Evolutionary conservation across 371 early-diverging fungal genomes (phyloP).

Genomic region (Mortierella sp.): DNA sequence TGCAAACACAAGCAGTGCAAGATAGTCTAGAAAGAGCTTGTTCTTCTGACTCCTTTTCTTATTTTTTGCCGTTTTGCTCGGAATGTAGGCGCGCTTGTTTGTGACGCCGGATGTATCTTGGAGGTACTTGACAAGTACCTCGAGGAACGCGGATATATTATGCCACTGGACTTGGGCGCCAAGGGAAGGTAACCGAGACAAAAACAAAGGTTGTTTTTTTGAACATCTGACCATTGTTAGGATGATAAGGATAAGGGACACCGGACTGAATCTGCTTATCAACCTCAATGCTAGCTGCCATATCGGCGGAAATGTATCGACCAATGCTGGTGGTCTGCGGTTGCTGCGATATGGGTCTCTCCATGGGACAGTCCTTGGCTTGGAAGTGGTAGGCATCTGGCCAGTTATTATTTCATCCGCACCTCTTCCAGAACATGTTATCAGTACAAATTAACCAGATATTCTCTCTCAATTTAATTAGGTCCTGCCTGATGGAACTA

Average conservation of each 20-base stretch:
- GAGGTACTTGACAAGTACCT: slow-evolving; percentile 86
- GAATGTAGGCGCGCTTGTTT: slow-evolving; percentile 75
- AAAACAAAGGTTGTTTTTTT: background rate
- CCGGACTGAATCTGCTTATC: background rate
- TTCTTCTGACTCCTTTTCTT: background rate
- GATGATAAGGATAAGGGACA: background rate
- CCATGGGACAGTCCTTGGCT: slow-evolving; percentile 91
- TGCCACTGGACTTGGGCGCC: slow-evolving; percentile 95
- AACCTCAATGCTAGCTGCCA: slow-evolving; percentile 66
- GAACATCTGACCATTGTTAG: background rate
- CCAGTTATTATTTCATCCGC: background rate
- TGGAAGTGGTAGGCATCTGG: slow-evolving; percentile 73
- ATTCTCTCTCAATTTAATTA: slow-evolving; percentile 47
- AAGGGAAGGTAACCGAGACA: slow-evolving; percentile 81
- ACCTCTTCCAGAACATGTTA: background rate
- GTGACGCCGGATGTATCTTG: slow-evolving; percentile 92
- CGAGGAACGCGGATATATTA: slow-evolving; percentile 83
- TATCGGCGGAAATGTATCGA: slow-evolving; percentile 96
- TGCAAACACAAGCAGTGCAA: background rate
- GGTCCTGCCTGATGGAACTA: slow-evolving; percentile 91
- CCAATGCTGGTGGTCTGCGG: slow-evolving; percentile 96
- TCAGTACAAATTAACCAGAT: background rate
- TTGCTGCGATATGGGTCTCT: slow-evolving; percentile 92
- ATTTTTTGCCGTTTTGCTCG: background rate
- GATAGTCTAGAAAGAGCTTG: background rate